Base-by-base conservation (phyloP, 495 filamentous ascomycete species). In the Aspergillus baeticus region DNA sequence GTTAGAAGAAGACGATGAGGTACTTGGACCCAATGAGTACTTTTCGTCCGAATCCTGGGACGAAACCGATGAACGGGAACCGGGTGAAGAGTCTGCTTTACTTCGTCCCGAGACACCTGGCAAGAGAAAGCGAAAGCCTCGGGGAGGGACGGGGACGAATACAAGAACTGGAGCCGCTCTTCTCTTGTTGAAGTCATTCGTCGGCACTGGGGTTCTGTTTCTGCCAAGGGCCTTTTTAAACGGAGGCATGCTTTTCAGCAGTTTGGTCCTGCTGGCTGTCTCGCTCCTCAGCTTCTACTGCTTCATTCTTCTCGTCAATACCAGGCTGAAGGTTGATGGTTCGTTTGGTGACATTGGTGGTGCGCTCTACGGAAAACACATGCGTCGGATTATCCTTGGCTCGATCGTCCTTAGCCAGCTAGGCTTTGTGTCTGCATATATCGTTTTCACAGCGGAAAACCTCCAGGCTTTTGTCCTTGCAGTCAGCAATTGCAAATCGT, bases 321-420 rank as follows among this genome's bases (percentile, higher is more conserved):
- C 92, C 8, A 85, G 95, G 49, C 72, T 96, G 39, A 89, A 84
- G 65, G 83, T 96, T 36, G 84, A 90, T 35, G 90, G 86, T 4
- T 96, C 91, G 10, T 98, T 96, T 74, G 94, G 94, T 78, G 94
- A 98, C 63, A 96, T 98, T 62, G 94, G 95, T 50, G 91, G 88
- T 18, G 83, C 88, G 41, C 75, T 98, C n/a, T 98, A 90, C 67
- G 94, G 94, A 43, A 88, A 87, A 54, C 88, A 86, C 79, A 89
- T 98, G 88, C 81, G 93, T 57, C 80, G 80, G 39, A 77, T 96
- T 48, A 98, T 98, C 63, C 84, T 97, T 33, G 76, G 77, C 21
- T 97, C 93, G 0, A 93, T 98, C 60, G 91, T 97, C 29, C 77
- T 97, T 60, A 95, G 89, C 66, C 94, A 98, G 69, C 80, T 98